phyloP scores from a whole-genome alignment of 1,284 basidiomycete species.

The Mixia osmundae region DNA sequence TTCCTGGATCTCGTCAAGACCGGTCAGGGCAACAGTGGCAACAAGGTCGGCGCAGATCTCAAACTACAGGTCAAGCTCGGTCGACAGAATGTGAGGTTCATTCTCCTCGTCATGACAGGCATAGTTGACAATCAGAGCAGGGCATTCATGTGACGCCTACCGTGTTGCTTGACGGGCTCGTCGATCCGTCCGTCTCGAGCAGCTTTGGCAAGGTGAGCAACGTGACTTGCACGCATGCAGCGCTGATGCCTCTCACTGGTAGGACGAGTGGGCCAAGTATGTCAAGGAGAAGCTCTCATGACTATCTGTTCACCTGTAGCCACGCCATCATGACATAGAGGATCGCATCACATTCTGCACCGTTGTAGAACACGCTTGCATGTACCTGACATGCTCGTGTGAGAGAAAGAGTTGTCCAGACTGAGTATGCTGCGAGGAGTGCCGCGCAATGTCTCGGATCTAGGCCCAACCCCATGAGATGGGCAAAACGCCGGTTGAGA shows the following conservation, averaged over 20 bases:
- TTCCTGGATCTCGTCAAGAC: constrained; percentile 20
- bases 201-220: background rate
- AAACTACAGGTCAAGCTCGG: constrained; percentile 15
- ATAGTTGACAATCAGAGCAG: constrained; percentile 5
- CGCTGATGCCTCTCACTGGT: no score
- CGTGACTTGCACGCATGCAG: background rate
- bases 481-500: constrained; percentile 34
- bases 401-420: no score
- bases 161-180: constrained; percentile 32
- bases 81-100: background rate
- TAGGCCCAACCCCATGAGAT: constrained; percentile 32
- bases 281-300: no score
- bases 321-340: no score
- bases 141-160: constrained; percentile 25
- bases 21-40: constrained; percentile 21
- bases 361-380: no score
- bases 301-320: no score
- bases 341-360: no score
- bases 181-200: constrained; percentile 54
- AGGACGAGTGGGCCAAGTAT: no score
- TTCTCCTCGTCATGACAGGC: background rate
- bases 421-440: no score
- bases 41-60: constrained; percentile 9
- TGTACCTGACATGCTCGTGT: no score
- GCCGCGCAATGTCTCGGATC: constrained; percentile 14